phyloP scores from a whole-genome alignment of 441 rosid genomes.

The Eutrema salsugineum region DNA sequence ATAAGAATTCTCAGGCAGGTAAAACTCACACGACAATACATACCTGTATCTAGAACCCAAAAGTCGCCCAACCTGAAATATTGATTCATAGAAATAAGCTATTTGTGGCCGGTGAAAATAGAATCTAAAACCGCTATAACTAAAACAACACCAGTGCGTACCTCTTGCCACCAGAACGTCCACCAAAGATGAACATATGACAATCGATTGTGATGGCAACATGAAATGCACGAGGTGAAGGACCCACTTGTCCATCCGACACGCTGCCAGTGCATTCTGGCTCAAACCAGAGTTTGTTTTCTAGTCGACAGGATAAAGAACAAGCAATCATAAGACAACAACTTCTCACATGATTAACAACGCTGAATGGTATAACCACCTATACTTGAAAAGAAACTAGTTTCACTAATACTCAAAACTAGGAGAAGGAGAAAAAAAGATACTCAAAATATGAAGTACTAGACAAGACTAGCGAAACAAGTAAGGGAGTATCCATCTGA shows the following conservation, averaged over 20 bases:
- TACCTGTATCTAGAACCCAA: constrained; percentile 99
- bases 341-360: neutral
- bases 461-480: neutral
- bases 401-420: neutral
- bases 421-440: neutral
- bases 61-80: constrained; percentile 90
- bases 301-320: constrained; percentile 37
- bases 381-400: neutral
- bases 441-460: neutral
- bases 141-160: constrained; percentile 11
- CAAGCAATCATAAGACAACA: constrained; percentile 2
- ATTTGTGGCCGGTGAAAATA: neutral
- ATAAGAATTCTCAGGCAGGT: neutral
- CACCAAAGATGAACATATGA: constrained; percentile 96
- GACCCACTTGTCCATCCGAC: constrained; percentile 88
- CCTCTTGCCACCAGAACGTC: constrained; percentile 80
- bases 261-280: constrained; percentile 90
- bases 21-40: neutral
- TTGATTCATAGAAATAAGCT: neutral
- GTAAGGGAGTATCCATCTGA: neutral
- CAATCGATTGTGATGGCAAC: constrained; percentile 92
- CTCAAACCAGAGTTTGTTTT: constrained; percentile 84
- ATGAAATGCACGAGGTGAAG: constrained; percentile 91
- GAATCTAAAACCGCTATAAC: neutral
- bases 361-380: neutral